Conservation (phyloP, 108 stramenopile species). For the Conticribra guillardii region DNA sequence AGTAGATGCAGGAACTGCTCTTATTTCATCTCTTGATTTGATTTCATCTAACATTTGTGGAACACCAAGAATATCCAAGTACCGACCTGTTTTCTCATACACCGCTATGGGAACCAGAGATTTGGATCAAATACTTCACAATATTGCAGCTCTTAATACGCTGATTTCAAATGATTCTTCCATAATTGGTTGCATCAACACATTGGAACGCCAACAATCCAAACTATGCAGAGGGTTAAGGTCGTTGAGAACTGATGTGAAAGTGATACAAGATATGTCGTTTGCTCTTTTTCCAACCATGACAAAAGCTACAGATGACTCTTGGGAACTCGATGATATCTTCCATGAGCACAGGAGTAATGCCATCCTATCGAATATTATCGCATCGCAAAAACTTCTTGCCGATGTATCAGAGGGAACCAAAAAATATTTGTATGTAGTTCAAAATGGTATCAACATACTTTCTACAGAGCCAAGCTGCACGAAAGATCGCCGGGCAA, state of each 20-base stretch:
- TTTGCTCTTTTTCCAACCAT: constrained; percentile 5
- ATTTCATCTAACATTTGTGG: constrained; percentile 13
- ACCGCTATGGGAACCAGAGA: constrained; percentile 32
- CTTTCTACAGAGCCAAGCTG: constrained; percentile 3
- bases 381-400: constrained; percentile 45
- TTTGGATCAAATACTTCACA: constrained; percentile 11
- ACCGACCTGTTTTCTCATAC: constrained; percentile 44
- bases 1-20: constrained; percentile 25
- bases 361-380: constrained; percentile 19
- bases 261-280: neutral
- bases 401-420: constrained; percentile 45
- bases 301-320: neutral
- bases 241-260: constrained; percentile 1
- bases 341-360: constrained; percentile 48
- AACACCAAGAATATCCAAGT: constrained; percentile 14
- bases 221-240: neutral
- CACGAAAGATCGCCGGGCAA: constrained; percentile 22
- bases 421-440: constrained; percentile 1
- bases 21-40: constrained; percentile 37
- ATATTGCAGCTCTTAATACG: constrained; percentile 22
- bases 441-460: constrained; percentile 12
- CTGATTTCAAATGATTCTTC: constrained; percentile 12
- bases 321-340: constrained; percentile 26
- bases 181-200: constrained; percentile 5
- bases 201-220: constrained; percentile 15